Evolutionary conservation across 1,139 yeast species (phyloP).

Genomic region (Nakaseomyces glabratus): DNA sequence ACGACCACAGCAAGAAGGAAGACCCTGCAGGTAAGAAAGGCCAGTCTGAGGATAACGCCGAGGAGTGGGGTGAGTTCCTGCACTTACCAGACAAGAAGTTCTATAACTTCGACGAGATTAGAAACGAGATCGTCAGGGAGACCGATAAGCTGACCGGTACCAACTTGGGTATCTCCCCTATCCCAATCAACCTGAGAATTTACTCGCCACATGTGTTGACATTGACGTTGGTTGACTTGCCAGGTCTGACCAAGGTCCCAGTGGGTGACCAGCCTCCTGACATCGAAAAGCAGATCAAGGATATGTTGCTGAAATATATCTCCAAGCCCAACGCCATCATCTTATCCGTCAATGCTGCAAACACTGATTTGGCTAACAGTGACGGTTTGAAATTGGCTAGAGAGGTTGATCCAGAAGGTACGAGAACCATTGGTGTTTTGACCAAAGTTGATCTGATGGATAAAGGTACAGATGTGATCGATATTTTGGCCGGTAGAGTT

Average conservation of each 20-base stretch:
- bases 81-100: conserved; percentile 87
- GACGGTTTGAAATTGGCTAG: conserved; percentile 95
- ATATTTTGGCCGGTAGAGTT: conserved; percentile 90
- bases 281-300: conserved; percentile 88
- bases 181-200: conserved; percentile 87
- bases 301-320: conserved; percentile 88
- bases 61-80: conserved; percentile 97
- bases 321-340: conserved; percentile 95
- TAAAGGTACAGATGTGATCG: conserved; percentile 97
- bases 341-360: conserved; percentile 92
- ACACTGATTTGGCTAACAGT: conserved; percentile 94
- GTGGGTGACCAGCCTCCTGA: conserved; percentile 99
- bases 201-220: conserved; percentile 95
- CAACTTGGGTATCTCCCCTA: conserved; percentile 84
- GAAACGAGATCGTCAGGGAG: conserved; percentile 84
- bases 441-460: conserved; percentile 98
- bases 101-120: conserved; percentile 81
- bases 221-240: conserved; percentile 90
- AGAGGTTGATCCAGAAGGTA: conserved; percentile 97
- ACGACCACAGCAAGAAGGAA: conserved; percentile 13
- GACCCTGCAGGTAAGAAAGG: conserved; percentile 23
- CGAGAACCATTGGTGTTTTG: conserved; percentile 91
- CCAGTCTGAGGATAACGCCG: conserved; percentile 63
- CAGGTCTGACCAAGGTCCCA: conserved; percentile 98
- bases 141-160: conserved; percentile 92